A percentile compares a stretch with the other conserved stretches of the same genome.
phyloP scores from a whole-genome alignment of 192 early-diverging fungal species.

The Coemansia sp. region DNA sequence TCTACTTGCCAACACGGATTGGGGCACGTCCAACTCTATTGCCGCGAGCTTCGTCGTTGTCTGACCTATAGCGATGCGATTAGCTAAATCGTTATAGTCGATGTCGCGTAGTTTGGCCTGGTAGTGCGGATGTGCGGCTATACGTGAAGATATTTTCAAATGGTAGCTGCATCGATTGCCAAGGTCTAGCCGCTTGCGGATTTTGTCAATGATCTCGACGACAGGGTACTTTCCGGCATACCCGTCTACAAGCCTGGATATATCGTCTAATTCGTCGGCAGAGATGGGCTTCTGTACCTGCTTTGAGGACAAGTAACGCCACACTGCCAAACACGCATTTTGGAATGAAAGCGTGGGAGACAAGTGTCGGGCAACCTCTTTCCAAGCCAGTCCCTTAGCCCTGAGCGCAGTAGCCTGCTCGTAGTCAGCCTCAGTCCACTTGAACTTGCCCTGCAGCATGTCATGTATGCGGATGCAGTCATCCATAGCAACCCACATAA shows the following conservation, averaged over 20 bases:
- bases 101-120: neutral
- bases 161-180: neutral
- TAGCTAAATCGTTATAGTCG: neutral
- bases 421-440: conserved; percentile 9
- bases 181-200: neutral
- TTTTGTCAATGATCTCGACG: neutral
- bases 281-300: neutral
- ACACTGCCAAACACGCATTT: rapidly evolving
- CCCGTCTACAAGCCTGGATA: neutral
- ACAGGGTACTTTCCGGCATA: neutral
- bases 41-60: neutral
- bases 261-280: neutral
- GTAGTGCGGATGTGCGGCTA: neutral
- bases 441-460: conserved; percentile 9
- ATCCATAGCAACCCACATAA: conserved; percentile 18
- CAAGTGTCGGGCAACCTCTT: conserved; percentile 10
- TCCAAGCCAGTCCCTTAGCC: conserved; percentile 6
- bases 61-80: neutral
- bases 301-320: neutral
- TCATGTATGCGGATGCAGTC: conserved; percentile 18
- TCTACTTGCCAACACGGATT: neutral
- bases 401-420: neutral
- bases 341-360: neutral
- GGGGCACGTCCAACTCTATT: neutral
- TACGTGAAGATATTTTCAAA: neutral